Percentiles rank a stretch among this genome's conserved stretches.
phyloP scores from a whole-genome alignment of 164 flowering plant genomes.

The Magnolia changhungtana region DNA sequence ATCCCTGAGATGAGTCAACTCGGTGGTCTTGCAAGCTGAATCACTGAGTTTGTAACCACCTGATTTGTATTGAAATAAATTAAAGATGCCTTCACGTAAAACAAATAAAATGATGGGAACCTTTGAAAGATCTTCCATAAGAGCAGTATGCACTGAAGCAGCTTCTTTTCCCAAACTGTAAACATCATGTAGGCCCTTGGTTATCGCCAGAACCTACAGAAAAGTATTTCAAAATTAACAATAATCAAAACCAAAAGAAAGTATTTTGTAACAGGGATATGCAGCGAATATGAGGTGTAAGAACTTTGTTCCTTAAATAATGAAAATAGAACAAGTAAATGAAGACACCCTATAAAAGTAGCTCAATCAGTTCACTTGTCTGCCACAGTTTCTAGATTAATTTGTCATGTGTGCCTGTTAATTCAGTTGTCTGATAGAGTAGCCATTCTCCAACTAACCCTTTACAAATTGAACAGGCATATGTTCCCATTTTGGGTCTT shows the following conservation, averaged over 20 bases:
- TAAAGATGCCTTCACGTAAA: neutral
- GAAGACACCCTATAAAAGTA: neutral
- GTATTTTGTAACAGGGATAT: neutral
- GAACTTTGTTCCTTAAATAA: neutral
- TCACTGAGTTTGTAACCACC: neutral
- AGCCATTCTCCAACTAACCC: no score
- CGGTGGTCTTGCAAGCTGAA: neutral
- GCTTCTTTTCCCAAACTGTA: conserved; percentile 91
- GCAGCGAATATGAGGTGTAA: neutral
- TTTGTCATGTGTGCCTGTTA: no score
- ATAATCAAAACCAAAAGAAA: neutral
- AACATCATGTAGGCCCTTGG: conserved; percentile 86
- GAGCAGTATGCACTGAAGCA: conserved; percentile 64
- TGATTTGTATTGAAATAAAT: no score
- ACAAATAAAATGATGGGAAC: conserved; percentile 23
- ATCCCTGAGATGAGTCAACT: neutral
- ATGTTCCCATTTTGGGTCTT: no score
- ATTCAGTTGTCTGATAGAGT: no score
- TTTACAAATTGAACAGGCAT: no score
- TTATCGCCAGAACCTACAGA: conserved; percentile 81
- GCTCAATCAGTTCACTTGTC: no score
- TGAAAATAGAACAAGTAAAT: neutral
- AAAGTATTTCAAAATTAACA: conserved; percentile 11
- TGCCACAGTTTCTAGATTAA: no score
- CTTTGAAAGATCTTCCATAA: conserved; percentile 78